Percentiles rank a stretch among this genome's conserved stretches.
Conservation (phyloP, 1,139 yeast species). For the Candida pseudoviswanathii region DNA sequence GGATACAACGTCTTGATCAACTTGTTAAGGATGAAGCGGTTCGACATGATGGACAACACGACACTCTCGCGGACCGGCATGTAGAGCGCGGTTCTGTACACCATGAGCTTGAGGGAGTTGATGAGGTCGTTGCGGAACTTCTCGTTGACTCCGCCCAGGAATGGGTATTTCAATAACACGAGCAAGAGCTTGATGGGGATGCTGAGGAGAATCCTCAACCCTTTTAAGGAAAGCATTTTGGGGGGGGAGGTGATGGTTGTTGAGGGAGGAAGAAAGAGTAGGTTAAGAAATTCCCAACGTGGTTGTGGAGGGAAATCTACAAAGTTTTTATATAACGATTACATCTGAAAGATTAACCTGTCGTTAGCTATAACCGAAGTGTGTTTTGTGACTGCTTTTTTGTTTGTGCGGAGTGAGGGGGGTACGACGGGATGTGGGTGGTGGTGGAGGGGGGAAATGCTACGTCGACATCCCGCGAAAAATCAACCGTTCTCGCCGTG, state of each 20-base stretch:
- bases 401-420: too few relatives aligned
- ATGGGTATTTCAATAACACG: conserved; percentile 13
- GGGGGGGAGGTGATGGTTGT: not conserved
- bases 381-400: too few relatives aligned
- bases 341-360: too few relatives aligned
- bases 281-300: too few relatives aligned
- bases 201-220: conserved; percentile 8
- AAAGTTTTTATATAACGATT: too few relatives aligned
- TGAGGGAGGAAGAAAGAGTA: not conserved
- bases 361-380: too few relatives aligned
- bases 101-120: conserved; percentile 12
- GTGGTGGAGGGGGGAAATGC: too few relatives aligned
- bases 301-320: too few relatives aligned
- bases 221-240: conserved; percentile 12
- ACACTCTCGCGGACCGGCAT: conserved; percentile 15
- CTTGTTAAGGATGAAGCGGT: conserved; percentile 9
- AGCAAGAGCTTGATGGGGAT: conserved; percentile 12
- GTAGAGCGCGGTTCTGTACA: conserved; percentile 12
- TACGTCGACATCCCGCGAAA: too few relatives aligned
- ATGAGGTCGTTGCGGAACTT: conserved; percentile 9
- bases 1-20: conserved; percentile 10
- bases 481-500: too few relatives aligned
- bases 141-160: conserved; percentile 15
- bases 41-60: conserved; percentile 6
- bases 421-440: too few relatives aligned